Conservation (phyloP, 2,329 filamentous ascomycete species). For the Dactylellina sp. region DNA sequence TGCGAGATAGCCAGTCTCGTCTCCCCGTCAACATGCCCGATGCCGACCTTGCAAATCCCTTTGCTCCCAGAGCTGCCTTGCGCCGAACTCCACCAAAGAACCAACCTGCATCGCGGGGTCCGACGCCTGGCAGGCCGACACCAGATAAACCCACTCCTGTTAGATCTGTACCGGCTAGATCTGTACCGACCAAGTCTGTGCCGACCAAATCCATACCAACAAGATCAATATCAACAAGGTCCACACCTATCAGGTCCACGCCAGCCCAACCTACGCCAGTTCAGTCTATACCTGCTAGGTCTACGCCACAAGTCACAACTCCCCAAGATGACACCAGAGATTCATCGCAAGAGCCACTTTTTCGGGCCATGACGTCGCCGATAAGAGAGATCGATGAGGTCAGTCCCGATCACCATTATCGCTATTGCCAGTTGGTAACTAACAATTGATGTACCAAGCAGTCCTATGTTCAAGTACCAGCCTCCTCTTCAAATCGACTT, state of each 20-base stretch:
- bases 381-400: slow-evolving; percentile 28
- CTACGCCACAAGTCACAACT: not conserved
- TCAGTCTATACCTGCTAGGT: not conserved
- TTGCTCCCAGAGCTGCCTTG: slow-evolving; percentile 36
- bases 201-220: too few species aligned
- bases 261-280: not conserved
- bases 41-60: slow-evolving; percentile 32
- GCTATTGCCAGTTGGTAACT: not conserved
- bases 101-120: slow-evolving; percentile 16
- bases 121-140: slow-evolving; percentile 9
- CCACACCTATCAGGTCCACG: too few species aligned
- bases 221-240: too few species aligned
- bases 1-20: not conserved
- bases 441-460: slow-evolving; percentile 3
- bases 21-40: slow-evolving; percentile 27
- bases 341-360: slow-evolving; percentile 11
- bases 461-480: slow-evolving; percentile 10
- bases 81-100: slow-evolving; percentile 34
- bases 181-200: not conserved
- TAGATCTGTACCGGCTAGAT: slow-evolving; percentile 9
- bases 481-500: slow-evolving; percentile 25
- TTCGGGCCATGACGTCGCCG: slow-evolving; percentile 43
- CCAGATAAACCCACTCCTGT: slow-evolving; percentile 1
- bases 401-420: not conserved
- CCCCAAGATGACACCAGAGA: slow-evolving; percentile 9